Evolutionary conservation across 495 filamentous ascomycete genomes (phyloP).

Genomic region (Penicillium cataractarum): DNA sequence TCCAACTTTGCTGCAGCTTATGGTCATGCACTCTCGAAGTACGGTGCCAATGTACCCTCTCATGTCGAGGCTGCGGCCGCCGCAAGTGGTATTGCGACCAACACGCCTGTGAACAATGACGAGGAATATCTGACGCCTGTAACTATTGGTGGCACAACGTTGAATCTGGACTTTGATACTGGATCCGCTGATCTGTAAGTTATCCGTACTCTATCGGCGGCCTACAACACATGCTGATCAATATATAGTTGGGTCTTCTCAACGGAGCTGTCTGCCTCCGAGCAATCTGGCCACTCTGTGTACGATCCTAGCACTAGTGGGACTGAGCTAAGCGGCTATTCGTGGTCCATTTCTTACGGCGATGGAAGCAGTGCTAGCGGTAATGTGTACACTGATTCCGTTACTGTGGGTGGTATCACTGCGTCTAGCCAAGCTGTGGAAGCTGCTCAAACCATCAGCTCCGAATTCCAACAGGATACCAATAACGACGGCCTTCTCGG

Average conservation of each 20-base stretch:
- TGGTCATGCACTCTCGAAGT: conserved; percentile 46
- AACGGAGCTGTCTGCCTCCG: conserved; percentile 39
- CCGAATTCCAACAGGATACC: conserved; percentile 59
- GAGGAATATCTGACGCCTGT: conserved; percentile 68
- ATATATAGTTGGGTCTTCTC: conserved; percentile 54
- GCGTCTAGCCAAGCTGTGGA: conserved; percentile 67
- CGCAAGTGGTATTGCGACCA: conserved; percentile 47
- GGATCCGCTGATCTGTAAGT: conserved; percentile 73
- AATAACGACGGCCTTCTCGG: conserved; percentile 72
- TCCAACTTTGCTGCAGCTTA: conserved; percentile 44
- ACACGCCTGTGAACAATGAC: conserved; percentile 59
- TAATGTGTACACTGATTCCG: conserved; percentile 67
- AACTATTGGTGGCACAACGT: conserved; percentile 58
- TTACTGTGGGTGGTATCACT: conserved; percentile 66
- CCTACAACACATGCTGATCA: conserved; percentile 6
- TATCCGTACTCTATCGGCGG: neutral
- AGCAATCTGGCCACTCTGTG: conserved; percentile 59
- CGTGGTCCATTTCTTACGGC: conserved; percentile 71
- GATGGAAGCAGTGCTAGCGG: conserved; percentile 68
- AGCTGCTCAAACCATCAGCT: conserved; percentile 61
- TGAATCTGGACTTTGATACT: conserved; percentile 73
- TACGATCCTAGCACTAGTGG: conserved; percentile 60
- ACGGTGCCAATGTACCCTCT: conserved; percentile 40
- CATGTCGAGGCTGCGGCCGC: conserved; percentile 43
- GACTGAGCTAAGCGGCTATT: conserved; percentile 50